A percentile compares a stretch with the other conserved stretches of the same genome.
Evolutionary conservation across 352 stramenopile species (phyloP).

Genomic region (Pythium apleroticum): DNA sequence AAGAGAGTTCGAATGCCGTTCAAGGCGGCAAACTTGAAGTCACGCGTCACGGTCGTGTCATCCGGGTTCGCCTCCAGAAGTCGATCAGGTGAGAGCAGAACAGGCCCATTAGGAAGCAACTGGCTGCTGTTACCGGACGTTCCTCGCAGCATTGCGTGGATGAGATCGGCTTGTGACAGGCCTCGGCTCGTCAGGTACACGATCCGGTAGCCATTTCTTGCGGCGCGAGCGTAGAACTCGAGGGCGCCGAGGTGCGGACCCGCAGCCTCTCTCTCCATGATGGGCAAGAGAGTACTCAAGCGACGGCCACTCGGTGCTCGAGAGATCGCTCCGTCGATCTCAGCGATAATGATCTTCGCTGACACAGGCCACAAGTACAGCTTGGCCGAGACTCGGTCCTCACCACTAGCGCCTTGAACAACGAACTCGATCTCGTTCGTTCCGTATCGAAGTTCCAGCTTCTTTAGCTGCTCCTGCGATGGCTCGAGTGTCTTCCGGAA

Average conservation of each 20-base stretch:
- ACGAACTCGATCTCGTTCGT: conserved; percentile 79
- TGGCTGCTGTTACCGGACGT: conserved; percentile 21
- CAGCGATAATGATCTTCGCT: conserved; percentile 75
- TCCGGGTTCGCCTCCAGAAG: conserved; percentile 45
- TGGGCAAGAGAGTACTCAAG: conserved; percentile 31
- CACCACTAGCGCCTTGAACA: conserved; percentile 26
- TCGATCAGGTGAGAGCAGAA: conserved; percentile 66
- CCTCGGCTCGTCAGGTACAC: conserved; percentile 80
- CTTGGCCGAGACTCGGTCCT: conserved; percentile 49
- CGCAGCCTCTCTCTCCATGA: conserved; percentile 50
- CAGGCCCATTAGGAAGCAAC: conserved; percentile 66
- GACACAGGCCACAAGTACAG: conserved; percentile 75
- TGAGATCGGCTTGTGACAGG: conserved; percentile 52
- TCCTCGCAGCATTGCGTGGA: conserved; percentile 41
- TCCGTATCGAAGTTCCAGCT: conserved; percentile 58
- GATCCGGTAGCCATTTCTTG: conserved; percentile 69
- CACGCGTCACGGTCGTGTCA: conserved; percentile 44
- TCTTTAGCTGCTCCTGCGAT: conserved; percentile 52
- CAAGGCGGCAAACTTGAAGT: conserved; percentile 72
- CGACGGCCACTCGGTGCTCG: conserved; percentile 37
- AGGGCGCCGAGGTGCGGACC: conserved; percentile 63
- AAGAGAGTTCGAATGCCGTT: conserved; percentile 67
- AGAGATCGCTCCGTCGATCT: conserved; percentile 82
- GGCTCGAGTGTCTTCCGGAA: conserved; percentile 65
- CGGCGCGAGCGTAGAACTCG: conserved; percentile 71